Conservation (phyloP, 176 grass and related monocot genomes). For the Hordeum marinum region DNA sequence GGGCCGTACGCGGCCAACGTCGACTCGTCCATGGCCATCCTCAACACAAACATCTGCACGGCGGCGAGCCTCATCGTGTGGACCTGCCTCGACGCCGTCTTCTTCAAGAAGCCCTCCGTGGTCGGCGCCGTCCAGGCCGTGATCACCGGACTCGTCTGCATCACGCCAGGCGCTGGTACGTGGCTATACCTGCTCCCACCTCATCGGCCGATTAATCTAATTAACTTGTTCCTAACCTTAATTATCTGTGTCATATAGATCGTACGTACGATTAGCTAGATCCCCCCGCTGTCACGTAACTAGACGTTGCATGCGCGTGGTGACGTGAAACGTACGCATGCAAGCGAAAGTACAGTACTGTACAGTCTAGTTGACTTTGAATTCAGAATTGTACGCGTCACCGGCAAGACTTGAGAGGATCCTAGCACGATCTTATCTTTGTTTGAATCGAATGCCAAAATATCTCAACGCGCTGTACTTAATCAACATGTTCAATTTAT, state of each 20-base stretch:
- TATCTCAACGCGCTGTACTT: too few relatives aligned
- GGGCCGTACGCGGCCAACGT: slow-evolving; percentile 65
- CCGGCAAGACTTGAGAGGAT: too few relatives aligned
- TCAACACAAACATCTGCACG: slow-evolving; percentile 79
- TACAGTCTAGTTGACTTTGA: background rate
- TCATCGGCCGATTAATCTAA: too few relatives aligned
- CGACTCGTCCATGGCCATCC: slow-evolving; percentile 58
- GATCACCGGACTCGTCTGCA: slow-evolving; percentile 93
- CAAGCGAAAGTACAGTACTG: too few relatives aligned
- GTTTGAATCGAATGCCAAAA: too few relatives aligned
- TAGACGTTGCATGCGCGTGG: background rate
- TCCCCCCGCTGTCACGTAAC: background rate
- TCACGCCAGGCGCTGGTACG: slow-evolving; percentile 68
- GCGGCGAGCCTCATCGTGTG: slow-evolving; percentile 72
- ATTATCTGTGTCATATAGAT: background rate
- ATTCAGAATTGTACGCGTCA: background rate
- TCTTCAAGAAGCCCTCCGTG: slow-evolving; percentile 76
- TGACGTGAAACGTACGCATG: background rate
- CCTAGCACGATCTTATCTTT: too few relatives aligned
- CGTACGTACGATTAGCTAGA: too few relatives aligned
- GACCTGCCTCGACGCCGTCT: slow-evolving; percentile 76
- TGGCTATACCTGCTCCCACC: too few relatives aligned
- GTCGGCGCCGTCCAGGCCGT: slow-evolving; percentile 91
- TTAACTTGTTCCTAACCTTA: background rate
- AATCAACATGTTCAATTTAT: too few relatives aligned